These are phyloP conservation scores for Rhodotorula sp. DNA, from an alignment of 1,284 basidiomycete species.

Conservation along the genomic window DNA sequence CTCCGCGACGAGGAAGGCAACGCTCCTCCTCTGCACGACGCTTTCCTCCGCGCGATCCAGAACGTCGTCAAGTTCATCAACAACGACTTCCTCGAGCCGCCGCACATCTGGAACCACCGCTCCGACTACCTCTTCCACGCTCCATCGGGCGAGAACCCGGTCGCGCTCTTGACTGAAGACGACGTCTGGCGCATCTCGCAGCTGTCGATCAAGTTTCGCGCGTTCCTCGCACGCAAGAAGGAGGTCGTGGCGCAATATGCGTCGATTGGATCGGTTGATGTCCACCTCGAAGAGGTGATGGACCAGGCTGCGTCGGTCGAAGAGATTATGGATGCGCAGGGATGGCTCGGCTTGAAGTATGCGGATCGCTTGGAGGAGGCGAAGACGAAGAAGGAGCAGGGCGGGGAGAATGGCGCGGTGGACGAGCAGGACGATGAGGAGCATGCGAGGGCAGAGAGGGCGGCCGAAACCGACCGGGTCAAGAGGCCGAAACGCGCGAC, in stretches of 20 bases:
- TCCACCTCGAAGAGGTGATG: constrained; percentile 65
- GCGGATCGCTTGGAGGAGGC: constrained; percentile 59
- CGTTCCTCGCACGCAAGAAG: constrained; percentile 69
- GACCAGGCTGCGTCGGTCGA: constrained; percentile 62
- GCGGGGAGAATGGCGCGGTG: constrained; percentile 56
- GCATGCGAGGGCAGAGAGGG: constrained; percentile 47
- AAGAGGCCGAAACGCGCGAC: constrained; percentile 67
- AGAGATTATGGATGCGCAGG: constrained; percentile 83
- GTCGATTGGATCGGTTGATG: constrained; percentile 50
- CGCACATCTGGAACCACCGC: constrained; percentile 91
- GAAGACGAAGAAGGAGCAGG: constrained; percentile 53
- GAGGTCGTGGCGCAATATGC: constrained; percentile 65
- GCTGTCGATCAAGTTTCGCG: constrained; percentile 81
- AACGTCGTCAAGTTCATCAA: constrained; percentile 80
- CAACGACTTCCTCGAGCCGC: constrained; percentile 82
- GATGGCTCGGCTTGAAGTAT: constrained; percentile 87
- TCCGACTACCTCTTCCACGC: constrained; percentile 79
- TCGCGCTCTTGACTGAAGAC: constrained; percentile 68
- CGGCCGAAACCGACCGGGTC: constrained; percentile 53
- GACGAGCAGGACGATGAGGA: constrained; percentile 51
- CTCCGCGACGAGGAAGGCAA: constrained; percentile 55
- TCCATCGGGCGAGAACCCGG: constrained; percentile 32
- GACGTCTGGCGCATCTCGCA: constrained; percentile 86
- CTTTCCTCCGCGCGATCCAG: constrained; percentile 76
- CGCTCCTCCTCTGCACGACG: constrained; percentile 59